Evolutionary conservation across 805 yeast genomes (phyloP), one percentile per base, ranked within the genome.

Genomic region (Nakazawaea holstii): DNA sequence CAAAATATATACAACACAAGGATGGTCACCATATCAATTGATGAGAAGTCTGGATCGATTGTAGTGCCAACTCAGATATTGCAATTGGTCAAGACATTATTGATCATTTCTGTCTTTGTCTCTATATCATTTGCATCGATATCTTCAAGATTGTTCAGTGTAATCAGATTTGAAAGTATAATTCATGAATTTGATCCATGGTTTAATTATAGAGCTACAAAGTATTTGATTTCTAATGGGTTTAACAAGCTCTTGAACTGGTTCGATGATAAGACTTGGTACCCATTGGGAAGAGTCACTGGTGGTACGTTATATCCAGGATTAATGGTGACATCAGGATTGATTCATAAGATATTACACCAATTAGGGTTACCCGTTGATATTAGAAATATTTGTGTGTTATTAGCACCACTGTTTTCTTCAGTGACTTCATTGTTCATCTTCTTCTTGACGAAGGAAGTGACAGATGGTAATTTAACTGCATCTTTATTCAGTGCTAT

Each of bases 221-320:
- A 87, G 65, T 89, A 88, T 65, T 76, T 94, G 55, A 95, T 89
- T 29, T 72, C 79, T 39, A 81, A 89, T 60, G 84, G 94, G 6
- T 92, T 80, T 66, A 85, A 90, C 72, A 91, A 90, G 55, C 95
- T 94, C 61, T 75, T 95, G 60, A 94, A 94, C 66, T 94, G 99
- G 99, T 94, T 94, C 60, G 99, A 94, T 65, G 97, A 92, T 65
- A 80, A 96, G 62, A 92, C 99, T 15, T 94, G 99, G 99, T 94
- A 94, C 66, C 99, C 99, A 15, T 74, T 94, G 55, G 99, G 99
- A 17, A 80, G 99, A 70, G 99, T 94, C 60, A 94, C 99, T 10
- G 99, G 99, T 57, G 99, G 99, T 49, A 95, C 99, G 1, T 68
- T 94, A 52, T 94, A 95, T 61, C 99, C 99, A 3, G 99, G 99